Evolutionary conservation across 1,284 basidiomycete genomes (phyloP).

Genomic region (Austropuccinia psidii): DNA sequence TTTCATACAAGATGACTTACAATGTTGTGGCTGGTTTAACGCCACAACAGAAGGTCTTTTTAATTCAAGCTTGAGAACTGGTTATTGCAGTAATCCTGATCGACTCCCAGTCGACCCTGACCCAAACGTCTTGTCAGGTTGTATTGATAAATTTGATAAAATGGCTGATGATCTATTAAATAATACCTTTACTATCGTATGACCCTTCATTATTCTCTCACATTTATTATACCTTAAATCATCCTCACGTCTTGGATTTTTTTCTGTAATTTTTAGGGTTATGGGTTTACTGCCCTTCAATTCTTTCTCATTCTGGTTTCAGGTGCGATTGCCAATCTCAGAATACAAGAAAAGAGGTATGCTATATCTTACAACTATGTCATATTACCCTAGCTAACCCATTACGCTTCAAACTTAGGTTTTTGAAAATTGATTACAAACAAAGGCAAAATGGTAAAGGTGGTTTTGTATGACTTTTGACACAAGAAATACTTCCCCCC

Average conservation of each 20-base stretch:
- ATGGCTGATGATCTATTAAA: slow-evolving; percentile 33
- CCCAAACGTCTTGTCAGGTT: slow-evolving; percentile 29
- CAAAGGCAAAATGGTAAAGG: slow-evolving; percentile 18
- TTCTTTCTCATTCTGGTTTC: slow-evolving; percentile 15
- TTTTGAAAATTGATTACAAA: slow-evolving; percentile 36
- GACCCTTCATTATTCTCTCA: not conserved
- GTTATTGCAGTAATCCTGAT: slow-evolving; percentile 31
- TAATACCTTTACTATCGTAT: slow-evolving; percentile 28
- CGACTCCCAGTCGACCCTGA: slow-evolving; percentile 14
- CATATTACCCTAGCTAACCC: not conserved
- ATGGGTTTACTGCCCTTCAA: slow-evolving; percentile 30
- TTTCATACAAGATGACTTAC: slow-evolving; percentile 28
- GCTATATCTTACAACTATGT: not conserved
- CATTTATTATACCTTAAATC: not conserved
- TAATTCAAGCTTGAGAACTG: not conserved
- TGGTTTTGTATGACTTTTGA: slow-evolving; percentile 9
- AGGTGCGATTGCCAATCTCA: slow-evolving; percentile 23
- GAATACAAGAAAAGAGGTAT: slow-evolving; percentile 35
- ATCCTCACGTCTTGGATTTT: not conserved
- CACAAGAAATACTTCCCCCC: no score
- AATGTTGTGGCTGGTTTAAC: slow-evolving; percentile 36
- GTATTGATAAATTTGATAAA: slow-evolving; percentile 20
- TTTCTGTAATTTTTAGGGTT: slow-evolving; percentile 3
- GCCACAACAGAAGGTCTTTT: slow-evolving; percentile 16
- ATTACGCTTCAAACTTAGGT: not conserved